Conservation (phyloP, 2,329 filamentous ascomycete genomes). For the Fusarium newnesense region DNA sequence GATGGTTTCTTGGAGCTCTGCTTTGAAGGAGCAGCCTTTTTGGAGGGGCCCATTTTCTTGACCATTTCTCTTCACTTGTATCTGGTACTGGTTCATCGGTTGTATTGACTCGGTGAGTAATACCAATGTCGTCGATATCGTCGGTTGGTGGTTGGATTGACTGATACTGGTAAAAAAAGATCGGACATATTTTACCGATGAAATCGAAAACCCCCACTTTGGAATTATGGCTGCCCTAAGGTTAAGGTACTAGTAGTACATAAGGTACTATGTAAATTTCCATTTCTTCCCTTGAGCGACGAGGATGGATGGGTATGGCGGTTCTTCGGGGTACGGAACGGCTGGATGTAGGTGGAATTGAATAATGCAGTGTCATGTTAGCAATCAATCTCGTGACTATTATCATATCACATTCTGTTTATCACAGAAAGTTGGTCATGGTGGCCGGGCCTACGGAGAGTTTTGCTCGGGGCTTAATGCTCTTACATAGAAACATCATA, state of each 20-base stretch:
- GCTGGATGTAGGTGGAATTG: not conserved
- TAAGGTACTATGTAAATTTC: not conserved
- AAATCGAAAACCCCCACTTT: slow-evolving; percentile 24
- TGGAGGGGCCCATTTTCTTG: slow-evolving; percentile 39
- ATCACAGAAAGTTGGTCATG: not conserved
- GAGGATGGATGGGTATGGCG: not conserved
- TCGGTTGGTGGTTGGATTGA: not conserved
- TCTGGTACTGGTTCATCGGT: slow-evolving; percentile 4
- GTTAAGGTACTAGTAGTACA: not conserved
- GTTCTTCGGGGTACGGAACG: slow-evolving; percentile 13
- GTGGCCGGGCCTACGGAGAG: not conserved
- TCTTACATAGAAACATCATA: slow-evolving; percentile 32
- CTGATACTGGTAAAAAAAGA: slow-evolving; percentile 14
- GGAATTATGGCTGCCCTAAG: slow-evolving; percentile 17
- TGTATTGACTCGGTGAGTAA: not conserved
- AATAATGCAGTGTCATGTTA: slow-evolving; percentile 5
- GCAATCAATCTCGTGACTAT: slow-evolving; percentile 16
- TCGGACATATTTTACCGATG: slow-evolving; percentile 21
- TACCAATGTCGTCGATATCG: slow-evolving; percentile 4
- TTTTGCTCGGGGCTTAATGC: not conserved
- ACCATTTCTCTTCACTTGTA: slow-evolving; percentile 36
- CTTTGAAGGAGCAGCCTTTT: slow-evolving; percentile 33
- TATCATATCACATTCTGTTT: slow-evolving; percentile 18
- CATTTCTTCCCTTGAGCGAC: not conserved
- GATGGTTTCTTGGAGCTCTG: slow-evolving; percentile 31